phyloP scores from a whole-genome alignment of 352 stramenopile species.

The Globisporangium abappressorium region DNA sequence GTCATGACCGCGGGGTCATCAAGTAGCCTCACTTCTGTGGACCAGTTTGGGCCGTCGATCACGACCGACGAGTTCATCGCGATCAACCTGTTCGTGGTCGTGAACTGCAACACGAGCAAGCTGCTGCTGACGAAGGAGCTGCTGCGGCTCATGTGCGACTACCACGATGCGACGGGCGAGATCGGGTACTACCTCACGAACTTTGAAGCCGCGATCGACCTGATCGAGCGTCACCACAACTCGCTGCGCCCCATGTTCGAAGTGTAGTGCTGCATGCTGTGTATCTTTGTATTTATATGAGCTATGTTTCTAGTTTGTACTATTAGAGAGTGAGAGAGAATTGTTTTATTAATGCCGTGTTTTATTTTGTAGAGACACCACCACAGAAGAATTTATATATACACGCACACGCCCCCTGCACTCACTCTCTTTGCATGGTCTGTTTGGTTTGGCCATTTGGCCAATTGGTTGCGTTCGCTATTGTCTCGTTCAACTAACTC shows the following conservation, averaged over 20 bases:
- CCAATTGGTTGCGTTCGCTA: no score
- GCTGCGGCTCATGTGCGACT: conserved; percentile 52
- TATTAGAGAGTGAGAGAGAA: conserved; percentile 11
- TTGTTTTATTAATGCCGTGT: conserved; percentile 10
- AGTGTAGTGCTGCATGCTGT: conserved; percentile 1
- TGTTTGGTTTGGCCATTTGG: no score
- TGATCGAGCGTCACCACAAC: conserved; percentile 47
- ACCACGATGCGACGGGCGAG: conserved; percentile 56
- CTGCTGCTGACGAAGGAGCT: conserved; percentile 54
- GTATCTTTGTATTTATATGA: neutral
- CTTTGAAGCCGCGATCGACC: conserved; percentile 61
- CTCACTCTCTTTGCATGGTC: no score
- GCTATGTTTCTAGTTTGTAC: conserved; percentile 1
- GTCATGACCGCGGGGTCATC: conserved; percentile 29
- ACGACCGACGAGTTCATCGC: conserved; percentile 69
- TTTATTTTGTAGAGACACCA: conserved; percentile 7
- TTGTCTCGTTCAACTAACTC: no score
- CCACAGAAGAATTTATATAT: no score
- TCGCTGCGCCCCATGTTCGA: conserved; percentile 36
- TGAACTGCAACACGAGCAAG: conserved; percentile 45
- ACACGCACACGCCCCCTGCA: no score
- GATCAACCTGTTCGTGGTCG: conserved; percentile 55
- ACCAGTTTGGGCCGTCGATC: conserved; percentile 40
- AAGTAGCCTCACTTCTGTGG: conserved; percentile 31
- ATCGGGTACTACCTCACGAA: conserved; percentile 75